Conservation (phyloP, 345 rosid genomes). For the Salix arbutifolia region DNA sequence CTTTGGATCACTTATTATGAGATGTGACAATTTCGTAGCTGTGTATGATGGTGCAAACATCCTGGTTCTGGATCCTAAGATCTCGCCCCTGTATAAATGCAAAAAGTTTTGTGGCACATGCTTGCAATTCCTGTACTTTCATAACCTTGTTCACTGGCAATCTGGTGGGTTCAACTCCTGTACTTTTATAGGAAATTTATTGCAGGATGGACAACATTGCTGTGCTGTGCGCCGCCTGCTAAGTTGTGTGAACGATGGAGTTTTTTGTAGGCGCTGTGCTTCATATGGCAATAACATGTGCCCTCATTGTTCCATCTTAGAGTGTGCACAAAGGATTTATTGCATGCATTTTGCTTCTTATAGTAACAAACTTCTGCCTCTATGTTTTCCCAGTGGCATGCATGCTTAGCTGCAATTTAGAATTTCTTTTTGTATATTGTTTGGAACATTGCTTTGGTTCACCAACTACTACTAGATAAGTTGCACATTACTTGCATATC, state of each 20-base stretch:
- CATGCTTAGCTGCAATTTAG: background rate
- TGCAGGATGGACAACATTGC: background rate
- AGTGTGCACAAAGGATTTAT: background rate
- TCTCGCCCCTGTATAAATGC: slow-evolving; percentile 19
- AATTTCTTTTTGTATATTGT: background rate
- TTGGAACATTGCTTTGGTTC: background rate
- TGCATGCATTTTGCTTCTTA: background rate
- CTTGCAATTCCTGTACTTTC: background rate
- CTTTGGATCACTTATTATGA: slow-evolving; percentile 5
- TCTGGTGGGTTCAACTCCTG: background rate
- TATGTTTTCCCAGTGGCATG: background rate
- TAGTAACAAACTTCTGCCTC: background rate
- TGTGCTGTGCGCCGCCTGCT: background rate
- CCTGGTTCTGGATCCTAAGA: background rate
- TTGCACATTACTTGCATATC: background rate
- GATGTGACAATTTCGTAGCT: slow-evolving; percentile 12
- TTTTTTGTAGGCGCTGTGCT: background rate
- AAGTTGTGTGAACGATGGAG: background rate
- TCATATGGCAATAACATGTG: background rate
- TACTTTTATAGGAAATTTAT: background rate
- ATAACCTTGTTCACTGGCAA: background rate
- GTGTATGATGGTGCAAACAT: background rate
- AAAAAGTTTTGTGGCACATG: background rate
- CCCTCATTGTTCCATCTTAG: background rate
- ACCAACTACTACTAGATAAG: background rate